These are phyloP conservation scores for Aegilops sharonensis DNA, from an alignment of 176 grass and related monocot species.

Conservation along the genomic window DNA sequence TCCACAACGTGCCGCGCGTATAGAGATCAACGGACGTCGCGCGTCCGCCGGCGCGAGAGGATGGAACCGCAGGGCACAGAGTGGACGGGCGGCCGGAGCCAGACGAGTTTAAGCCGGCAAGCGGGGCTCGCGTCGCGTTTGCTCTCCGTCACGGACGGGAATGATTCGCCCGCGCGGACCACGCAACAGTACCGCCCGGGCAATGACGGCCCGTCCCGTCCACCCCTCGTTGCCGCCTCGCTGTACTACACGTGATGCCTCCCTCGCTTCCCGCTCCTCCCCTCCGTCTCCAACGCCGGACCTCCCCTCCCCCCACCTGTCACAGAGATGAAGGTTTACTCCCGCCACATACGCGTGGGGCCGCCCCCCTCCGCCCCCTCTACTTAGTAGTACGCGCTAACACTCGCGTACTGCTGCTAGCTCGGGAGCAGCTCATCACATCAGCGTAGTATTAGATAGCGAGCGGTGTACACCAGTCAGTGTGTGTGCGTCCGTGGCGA, in stretches of 20 bases:
- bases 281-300: constrained; percentile 10
- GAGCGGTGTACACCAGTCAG: background rate
- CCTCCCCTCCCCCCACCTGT: background rate
- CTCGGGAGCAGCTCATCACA: constrained; percentile 6
- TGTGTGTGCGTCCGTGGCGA: background rate
- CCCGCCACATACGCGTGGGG: background rate
- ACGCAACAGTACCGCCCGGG: constrained; percentile 22
- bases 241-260: constrained; percentile 67
- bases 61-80: too few relatives aligned
- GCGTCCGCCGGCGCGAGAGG: too few relatives aligned
- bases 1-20: too few relatives aligned
- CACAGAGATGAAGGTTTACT: background rate
- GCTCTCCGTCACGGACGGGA: constrained; percentile 46
- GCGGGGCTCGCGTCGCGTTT: background rate
- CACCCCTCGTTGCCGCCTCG: constrained; percentile 38
- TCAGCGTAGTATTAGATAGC: background rate
- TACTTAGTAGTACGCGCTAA: constrained; percentile 27
- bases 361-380: background rate
- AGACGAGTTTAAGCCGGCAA: too few relatives aligned
- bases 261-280: constrained; percentile 18
- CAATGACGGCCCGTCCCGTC: background rate
- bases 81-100: too few relatives aligned
- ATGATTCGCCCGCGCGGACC: constrained; percentile 29
- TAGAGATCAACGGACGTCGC: too few relatives aligned
- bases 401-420: constrained; percentile 16